phyloP scores from a whole-genome alignment of 352 stramenopile species.

The Blastocystis sp. region DNA sequence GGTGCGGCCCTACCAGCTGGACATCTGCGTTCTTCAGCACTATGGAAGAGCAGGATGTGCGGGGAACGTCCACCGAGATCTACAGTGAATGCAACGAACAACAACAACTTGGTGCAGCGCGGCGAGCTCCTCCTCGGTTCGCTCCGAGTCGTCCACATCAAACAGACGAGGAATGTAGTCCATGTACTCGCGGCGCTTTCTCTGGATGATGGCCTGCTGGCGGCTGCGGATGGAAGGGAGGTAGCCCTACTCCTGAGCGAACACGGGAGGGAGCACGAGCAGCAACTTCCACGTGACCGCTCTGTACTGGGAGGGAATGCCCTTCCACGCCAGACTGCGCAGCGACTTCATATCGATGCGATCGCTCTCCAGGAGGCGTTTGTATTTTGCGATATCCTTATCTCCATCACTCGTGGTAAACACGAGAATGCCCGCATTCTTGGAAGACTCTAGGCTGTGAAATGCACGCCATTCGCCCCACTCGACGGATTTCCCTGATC shows the following conservation, averaged over 20 bases:
- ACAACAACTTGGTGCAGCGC: conserved; percentile 79
- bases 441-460: not conserved
- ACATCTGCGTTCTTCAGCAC: conserved; percentile 92
- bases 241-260: conserved; percentile 78
- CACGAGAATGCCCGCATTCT: not conserved
- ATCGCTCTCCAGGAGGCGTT: conserved; percentile 75
- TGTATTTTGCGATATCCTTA: conserved; percentile 66
- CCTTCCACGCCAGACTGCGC: conserved; percentile 84
- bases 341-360: conserved; percentile 84
- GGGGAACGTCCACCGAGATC: conserved; percentile 97
- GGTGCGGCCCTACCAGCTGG: conserved; percentile 74
- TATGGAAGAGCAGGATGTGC: conserved; percentile 89
- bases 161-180: conserved; percentile 82
- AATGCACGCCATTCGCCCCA: not conserved
- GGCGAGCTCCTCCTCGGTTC: conserved; percentile 89
- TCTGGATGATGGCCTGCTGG: conserved; percentile 82
- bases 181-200: conserved; percentile 91
- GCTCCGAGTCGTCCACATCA: conserved; percentile 88
- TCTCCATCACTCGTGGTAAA: conserved; percentile 22
- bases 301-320: conserved; percentile 81
- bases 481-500: conserved; percentile 6
- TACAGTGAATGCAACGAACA: conserved; percentile 72
- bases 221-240: conserved; percentile 89
- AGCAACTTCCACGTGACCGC: conserved; percentile 91
- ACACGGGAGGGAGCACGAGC: conserved; percentile 72